Conservation (phyloP, 306 rosid species). For the Malus sylvestris region DNA sequence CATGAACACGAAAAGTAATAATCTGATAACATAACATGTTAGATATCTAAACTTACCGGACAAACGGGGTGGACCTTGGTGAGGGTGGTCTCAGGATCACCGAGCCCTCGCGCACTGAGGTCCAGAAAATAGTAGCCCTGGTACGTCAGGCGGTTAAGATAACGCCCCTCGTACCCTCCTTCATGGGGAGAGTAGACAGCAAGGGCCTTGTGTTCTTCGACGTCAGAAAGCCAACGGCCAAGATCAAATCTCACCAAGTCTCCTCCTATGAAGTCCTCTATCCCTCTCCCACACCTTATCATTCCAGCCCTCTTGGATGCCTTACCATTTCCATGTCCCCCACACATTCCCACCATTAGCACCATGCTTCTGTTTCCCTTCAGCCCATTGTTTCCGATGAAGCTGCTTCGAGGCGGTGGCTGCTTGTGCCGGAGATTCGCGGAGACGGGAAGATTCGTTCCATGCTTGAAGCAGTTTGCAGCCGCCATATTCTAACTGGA, state of each 20-base stretch:
- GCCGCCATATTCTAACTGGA: conserved; percentile 33
- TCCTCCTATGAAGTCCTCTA: conserved; percentile 83
- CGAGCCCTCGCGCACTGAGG: conserved; percentile 81
- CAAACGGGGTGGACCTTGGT: conserved; percentile 92
- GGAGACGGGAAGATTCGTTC: conserved; percentile 23
- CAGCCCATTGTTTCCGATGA: neutral
- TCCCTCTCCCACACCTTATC: conserved; percentile 52
- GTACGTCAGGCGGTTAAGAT: conserved; percentile 52
- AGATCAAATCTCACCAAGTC: conserved; percentile 64
- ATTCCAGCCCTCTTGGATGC: conserved; percentile 25
- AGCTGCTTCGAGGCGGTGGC: conserved; percentile 9
- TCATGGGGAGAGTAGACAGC: conserved; percentile 93
- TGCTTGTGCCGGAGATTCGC: conserved; percentile 19
- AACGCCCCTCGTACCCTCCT: conserved; percentile 91
- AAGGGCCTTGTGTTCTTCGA: conserved; percentile 89
- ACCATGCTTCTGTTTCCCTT: neutral
- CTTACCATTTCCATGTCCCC: conserved; percentile 14
- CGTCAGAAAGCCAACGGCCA: conserved; percentile 79
- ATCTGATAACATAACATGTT: neutral
- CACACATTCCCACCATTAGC: conserved; percentile 12
- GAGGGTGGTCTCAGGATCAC: conserved; percentile 86
- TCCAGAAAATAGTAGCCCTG: conserved; percentile 92
- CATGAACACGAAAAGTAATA: neutral
- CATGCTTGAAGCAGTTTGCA: conserved; percentile 41
- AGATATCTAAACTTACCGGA: conserved; percentile 52